A percentile compares a stretch with the other conserved stretches of the same genome.
Evolutionary conservation across 2,329 filamentous ascomycete genomes (phyloP).

Genomic region (Tolypocladium ophioglossoides): DNA sequence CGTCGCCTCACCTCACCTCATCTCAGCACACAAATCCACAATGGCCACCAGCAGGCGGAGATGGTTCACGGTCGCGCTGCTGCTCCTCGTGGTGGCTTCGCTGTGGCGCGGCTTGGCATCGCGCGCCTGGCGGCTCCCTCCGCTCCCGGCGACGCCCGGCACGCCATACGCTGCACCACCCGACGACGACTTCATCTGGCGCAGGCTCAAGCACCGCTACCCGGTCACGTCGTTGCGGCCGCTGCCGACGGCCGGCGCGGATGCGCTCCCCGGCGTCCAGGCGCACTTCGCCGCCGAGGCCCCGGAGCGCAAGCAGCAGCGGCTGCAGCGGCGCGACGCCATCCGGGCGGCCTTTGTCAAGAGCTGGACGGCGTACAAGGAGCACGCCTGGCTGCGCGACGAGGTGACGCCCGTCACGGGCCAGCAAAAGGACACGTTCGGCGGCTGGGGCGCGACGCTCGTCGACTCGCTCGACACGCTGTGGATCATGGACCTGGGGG

Average conservation of each 20-base stretch:
- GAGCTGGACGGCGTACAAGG: conserved; percentile 40
- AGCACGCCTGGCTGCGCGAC: conserved; percentile 40
- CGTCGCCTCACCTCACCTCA: no score
- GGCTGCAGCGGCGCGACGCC: conserved; percentile 25
- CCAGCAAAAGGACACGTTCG: conserved; percentile 34
- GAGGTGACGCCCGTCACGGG: conserved; percentile 40
- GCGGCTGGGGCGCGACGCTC: conserved; percentile 47
- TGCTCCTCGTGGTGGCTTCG: neutral
- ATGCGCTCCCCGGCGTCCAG: conserved; percentile 4
- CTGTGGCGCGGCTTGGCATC: neutral
- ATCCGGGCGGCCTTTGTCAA: conserved; percentile 32
- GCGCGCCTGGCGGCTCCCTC: neutral
- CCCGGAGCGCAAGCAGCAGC: conserved; percentile 8
- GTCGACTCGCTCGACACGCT: conserved; percentile 52
- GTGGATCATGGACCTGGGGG: conserved; percentile 48
- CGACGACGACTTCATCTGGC: conserved; percentile 10
- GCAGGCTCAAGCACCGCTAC: conserved; percentile 8
- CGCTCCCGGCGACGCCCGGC: neutral
- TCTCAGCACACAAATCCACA: no score
- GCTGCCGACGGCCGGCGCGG: conserved; percentile 2
- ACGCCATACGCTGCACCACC: neutral
- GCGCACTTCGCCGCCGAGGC: conserved; percentile 8
- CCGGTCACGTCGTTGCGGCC: conserved; percentile 7
- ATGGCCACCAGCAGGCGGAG: neutral
- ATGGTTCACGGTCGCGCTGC: neutral